Conservation (phyloP, 192 early-diverging fungal genomes). For the Glomus cerebriforme region DNA sequence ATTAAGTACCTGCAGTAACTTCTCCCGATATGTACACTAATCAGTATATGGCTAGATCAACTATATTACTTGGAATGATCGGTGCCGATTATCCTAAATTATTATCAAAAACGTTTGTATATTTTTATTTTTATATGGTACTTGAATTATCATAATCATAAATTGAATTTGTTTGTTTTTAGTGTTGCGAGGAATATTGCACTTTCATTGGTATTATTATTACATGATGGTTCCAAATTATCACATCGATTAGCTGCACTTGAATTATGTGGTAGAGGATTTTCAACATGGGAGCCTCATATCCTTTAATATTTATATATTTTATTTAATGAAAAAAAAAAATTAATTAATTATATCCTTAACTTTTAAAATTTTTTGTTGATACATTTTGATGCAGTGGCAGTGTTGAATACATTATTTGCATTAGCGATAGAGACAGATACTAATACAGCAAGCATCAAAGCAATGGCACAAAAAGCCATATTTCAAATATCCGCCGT, state of each 20-base stretch:
- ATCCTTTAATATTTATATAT: constrained; percentile 32
- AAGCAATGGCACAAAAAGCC: constrained; percentile 64
- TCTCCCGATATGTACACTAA: constrained; percentile 39
- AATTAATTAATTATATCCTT: neutral
- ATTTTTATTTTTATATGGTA: neutral
- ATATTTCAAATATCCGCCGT: constrained; percentile 69
- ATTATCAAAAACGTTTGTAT: constrained; percentile 44
- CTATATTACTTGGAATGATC: constrained; percentile 77
- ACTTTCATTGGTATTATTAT: constrained; percentile 63
- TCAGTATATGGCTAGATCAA: constrained; percentile 61
- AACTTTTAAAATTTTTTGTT: neutral
- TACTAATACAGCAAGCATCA: constrained; percentile 41
- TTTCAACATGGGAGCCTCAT: constrained; percentile 74
- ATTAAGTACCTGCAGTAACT: constrained; percentile 52
- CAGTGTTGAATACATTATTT: constrained; percentile 64
- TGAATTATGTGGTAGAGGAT: constrained; percentile 74
- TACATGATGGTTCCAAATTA: constrained; percentile 58
- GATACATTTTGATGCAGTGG: constrained; percentile 58
- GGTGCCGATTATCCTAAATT: constrained; percentile 60
- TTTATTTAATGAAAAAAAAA: neutral
- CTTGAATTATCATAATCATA: too few relatives aligned
- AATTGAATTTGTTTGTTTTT: neutral
- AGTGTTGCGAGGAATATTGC: constrained; percentile 63
- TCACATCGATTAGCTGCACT: constrained; percentile 63
- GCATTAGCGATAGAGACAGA: constrained; percentile 50